Base-by-base conservation (phyloP, 208 protist species). In the Acanthamoeba healyi region DNA sequence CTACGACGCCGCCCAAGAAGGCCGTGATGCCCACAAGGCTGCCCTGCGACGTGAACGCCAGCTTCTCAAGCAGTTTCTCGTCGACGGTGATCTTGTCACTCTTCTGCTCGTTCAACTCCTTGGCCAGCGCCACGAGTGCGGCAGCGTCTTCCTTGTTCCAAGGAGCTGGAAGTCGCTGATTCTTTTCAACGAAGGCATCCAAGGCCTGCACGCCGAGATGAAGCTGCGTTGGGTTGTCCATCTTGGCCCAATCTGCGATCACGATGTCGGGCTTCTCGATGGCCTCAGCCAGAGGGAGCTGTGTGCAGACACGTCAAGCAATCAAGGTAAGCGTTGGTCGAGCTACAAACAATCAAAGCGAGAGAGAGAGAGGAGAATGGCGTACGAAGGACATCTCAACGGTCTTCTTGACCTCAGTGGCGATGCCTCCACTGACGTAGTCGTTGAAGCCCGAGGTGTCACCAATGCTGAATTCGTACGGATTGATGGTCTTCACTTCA, bases 211-310 rank as follows among this genome's bases (percentile, higher is more conserved):
- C 56, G 56, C 94, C 44, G 65, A 95, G 82, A 91, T 96, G 49
- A 56, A 96, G 26, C 79, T 86, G 54, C 36, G 81, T 36, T 91
- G 87, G 32, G 32, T 58, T 1, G 5, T 77, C 90, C 46, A 97
- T 61, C 95, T 99, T 98, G 26, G 96, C 95, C 29, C 98, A 98
- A 90, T 98, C 98, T 7, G 49, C 79, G 51, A 65, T 63, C 40
- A 65, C 19, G 32, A 88, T 49, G 79, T 63, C 49, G 6, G 79
- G 79, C 44, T 88, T 63, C 51, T 88, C 51, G 44, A 88, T 54
- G 49, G 79, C 44, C 79, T 88, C 79, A 12, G 44, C 79, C 79
- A 88, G 42, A 9, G 79, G 51, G 26, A 88, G 79, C 79, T 88
- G 34, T 32, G 26, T 58, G 82, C 6, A 56, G 10, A 34, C 34